A percentile compares a stretch with the other conserved stretches of the same genome.
Evolutionary conservation across 805 yeast genomes (phyloP).

Genomic region (Metschnikowia peoriensis): DNA sequence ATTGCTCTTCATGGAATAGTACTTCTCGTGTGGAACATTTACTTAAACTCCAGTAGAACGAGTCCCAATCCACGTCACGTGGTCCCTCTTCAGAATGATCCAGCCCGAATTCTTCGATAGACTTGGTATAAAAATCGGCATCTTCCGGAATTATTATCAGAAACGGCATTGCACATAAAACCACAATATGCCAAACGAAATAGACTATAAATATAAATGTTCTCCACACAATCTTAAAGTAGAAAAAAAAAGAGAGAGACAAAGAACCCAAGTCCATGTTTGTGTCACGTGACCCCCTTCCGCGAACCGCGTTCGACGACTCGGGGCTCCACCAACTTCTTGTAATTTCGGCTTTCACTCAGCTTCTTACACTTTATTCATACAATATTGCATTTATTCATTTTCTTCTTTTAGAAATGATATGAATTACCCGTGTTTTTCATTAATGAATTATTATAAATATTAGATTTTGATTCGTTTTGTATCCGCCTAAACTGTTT

Average conservation of each 20-base stretch:
- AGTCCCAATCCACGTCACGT: constrained; percentile 5
- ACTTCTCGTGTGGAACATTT: constrained; percentile 7
- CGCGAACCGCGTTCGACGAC: background rate
- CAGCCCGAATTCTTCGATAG: background rate
- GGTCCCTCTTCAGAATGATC: background rate
- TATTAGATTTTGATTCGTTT: background rate
- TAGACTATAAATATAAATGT: background rate
- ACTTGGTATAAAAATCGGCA: background rate
- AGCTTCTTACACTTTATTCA: too few species aligned
- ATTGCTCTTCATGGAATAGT: constrained; percentile 32
- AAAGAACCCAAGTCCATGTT: background rate
- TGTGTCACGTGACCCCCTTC: constrained; percentile 2
- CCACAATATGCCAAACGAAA: background rate
- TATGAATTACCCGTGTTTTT: background rate
- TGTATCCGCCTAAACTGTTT: background rate
- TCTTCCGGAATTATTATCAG: constrained; percentile 14
- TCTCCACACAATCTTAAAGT: background rate
- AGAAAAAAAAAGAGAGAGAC: too few species aligned
- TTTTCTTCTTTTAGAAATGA: too few species aligned
- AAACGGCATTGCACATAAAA: constrained; percentile 5
- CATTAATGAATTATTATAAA: background rate
- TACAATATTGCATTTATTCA: too few species aligned
- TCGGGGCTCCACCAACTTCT: background rate
- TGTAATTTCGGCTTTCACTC: too few species aligned
- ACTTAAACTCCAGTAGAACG: constrained; percentile 6